Evolutionary conservation across 1,284 basidiomycete species (phyloP).

Genomic region (Fomitiporia mediterranea): DNA sequence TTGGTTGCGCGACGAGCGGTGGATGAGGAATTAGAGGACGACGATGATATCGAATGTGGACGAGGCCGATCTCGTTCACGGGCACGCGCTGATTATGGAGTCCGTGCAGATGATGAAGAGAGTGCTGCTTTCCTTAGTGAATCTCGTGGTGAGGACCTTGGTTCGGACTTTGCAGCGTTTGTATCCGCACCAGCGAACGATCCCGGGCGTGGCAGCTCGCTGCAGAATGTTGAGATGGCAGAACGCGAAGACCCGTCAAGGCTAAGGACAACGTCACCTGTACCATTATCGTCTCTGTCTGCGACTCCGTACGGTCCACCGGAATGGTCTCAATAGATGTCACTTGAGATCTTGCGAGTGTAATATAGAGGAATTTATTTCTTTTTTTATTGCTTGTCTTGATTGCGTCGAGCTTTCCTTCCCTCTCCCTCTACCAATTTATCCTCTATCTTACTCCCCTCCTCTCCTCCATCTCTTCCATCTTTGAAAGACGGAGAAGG

Average conservation of each 20-base stretch:
- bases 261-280: conserved; percentile 7
- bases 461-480: background rate
- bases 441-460: background rate
- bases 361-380: background rate
- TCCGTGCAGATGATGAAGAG: conserved; percentile 10
- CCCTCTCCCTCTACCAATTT: background rate
- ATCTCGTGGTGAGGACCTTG: conserved; percentile 15
- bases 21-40: conserved; percentile 67
- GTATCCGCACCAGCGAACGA: background rate
- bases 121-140: conserved; percentile 5
- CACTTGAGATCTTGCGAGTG: background rate
- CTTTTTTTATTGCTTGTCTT: background rate
- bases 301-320: conserved; percentile 7
- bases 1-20: conserved; percentile 77
- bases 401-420: background rate
- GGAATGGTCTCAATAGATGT: conserved; percentile 7
- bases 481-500: background rate
- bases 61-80: conserved; percentile 1
- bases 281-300: conserved; percentile 12
- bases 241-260: background rate
- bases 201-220: background rate
- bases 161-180: conserved; percentile 32
- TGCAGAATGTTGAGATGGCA: conserved; percentile 3
- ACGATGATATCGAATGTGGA: conserved; percentile 31
- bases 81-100: background rate